Percentiles rank a stretch among this genome's conserved stretches.
phyloP scores from a whole-genome alignment of 495 filamentous ascomycete genomes.

The Barbatosphaeria neglecta region DNA sequence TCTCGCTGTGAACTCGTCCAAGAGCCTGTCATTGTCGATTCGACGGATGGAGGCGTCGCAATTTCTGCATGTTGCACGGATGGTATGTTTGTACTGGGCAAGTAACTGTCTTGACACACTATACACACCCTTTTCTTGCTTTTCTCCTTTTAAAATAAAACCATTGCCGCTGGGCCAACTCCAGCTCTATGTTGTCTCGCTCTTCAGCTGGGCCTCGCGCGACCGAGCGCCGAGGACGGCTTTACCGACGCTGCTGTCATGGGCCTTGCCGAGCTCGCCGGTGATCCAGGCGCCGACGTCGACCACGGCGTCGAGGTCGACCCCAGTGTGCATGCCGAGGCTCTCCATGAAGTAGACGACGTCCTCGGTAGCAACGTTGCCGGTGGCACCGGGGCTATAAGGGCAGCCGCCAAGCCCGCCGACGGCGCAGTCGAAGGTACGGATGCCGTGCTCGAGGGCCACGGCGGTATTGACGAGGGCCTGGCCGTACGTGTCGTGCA shows the following conservation, averaged over 20 bases:
- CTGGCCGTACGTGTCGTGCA: conserved; percentile 95
- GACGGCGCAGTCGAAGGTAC: conserved; percentile 82
- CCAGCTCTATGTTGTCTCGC: neutral
- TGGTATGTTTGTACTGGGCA: too few relatives aligned
- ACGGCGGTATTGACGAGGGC: conserved; percentile 85
- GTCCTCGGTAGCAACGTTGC: conserved; percentile 92
- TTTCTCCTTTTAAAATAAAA: too few relatives aligned
- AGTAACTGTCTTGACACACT: too few relatives aligned
- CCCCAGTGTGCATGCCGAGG: conserved; percentile 74
- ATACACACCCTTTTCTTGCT: too few relatives aligned
- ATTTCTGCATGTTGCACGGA: too few relatives aligned
- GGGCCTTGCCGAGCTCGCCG: conserved; percentile 59
- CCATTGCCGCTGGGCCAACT: too few relatives aligned
- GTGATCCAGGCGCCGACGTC: conserved; percentile 87
- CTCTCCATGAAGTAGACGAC: conserved; percentile 81
- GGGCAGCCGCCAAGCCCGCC: conserved; percentile 91
- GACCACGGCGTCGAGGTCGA: conserved; percentile 72
- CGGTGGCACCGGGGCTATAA: conserved; percentile 85
- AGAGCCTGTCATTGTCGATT: too few relatives aligned
- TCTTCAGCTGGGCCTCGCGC: conserved; percentile 1
- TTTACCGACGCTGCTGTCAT: conserved; percentile 69
- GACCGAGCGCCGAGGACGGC: conserved; percentile 52
- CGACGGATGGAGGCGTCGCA: too few relatives aligned
- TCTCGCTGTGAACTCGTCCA: too few relatives aligned
- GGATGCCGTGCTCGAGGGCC: conserved; percentile 74